Evolutionary conservation across 768 basidiomycete genomes (phyloP), one percentile per base, ranked within the genome.

Genomic region (Nidularia sp.): DNA sequence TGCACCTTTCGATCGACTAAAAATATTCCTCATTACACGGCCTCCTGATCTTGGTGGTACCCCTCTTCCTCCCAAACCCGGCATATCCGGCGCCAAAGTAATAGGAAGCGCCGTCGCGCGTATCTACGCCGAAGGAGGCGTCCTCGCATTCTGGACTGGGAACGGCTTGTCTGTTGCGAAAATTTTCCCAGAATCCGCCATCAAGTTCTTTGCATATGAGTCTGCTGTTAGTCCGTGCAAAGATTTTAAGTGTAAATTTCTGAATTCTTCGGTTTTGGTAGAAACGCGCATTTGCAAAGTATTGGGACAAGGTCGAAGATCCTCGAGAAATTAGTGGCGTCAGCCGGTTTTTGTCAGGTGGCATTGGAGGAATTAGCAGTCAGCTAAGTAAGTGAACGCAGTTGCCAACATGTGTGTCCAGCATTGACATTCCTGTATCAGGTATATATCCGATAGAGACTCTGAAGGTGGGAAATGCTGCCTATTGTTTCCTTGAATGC

Each of bases 381-480:
- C 93, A 97, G 75, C 77, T 96, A 29, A 86, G 92, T 90, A 57
- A 65, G 86, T 70, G 13, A n/a, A 53, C 13, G 18, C 18, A 18
- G 18, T 18, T 18, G 18, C 18, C 18, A 18, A 18, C 18, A 18
- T 22, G 45, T 42, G 18, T 45, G 41, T 52, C 48, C 25, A 39
- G 36, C 57, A 39, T 53, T 70, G 48, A 65, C 58, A 51, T 54
- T 53, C 12, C 50, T 22, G 46, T 56, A 22, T 34, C 59, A 93
- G 93, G 90, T 55, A 98, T 98, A 70, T 98, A 97, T 69, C 94
- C 95, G 1, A 84, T 98, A 59, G 97, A 98, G 69, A 98, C 96
- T 2, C 71, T 98, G 49, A 98, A 99, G 80, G 90, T 87, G 59
- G 32, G 60, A 45, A 18, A 18, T 18, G 18, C 18, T 18, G 18